phyloP scores from a whole-genome alignment of 1,139 yeast species.

The Diutina mesorugosa region DNA sequence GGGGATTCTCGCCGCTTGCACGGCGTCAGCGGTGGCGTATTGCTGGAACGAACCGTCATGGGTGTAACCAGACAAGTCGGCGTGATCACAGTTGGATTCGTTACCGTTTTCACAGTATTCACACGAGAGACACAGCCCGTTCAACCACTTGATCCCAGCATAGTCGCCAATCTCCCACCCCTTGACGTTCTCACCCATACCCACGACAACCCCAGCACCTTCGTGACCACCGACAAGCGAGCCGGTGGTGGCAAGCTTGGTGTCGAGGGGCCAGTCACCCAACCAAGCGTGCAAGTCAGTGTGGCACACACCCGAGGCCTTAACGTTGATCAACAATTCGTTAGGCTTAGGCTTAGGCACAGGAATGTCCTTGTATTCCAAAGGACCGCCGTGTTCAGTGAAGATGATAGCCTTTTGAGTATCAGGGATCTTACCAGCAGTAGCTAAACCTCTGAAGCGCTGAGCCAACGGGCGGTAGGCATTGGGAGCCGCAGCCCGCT shows the following conservation, averaged over 20 bases:
- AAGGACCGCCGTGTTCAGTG: conserved; percentile 8
- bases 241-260: conserved; percentile 5
- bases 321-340: conserved; percentile 9
- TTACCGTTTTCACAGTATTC: conserved; percentile 8
- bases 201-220: conserved; percentile 10
- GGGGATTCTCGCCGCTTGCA: conserved; percentile 9
- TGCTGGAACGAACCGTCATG: conserved; percentile 10
- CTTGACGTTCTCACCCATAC: conserved; percentile 8
- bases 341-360: conserved; percentile 8
- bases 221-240: conserved; percentile 9
- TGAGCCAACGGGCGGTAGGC: not conserved
- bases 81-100: conserved; percentile 9
- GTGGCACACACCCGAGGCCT: conserved; percentile 9
- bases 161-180: conserved; percentile 9
- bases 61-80: conserved; percentile 10
- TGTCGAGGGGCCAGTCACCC: conserved; percentile 9
- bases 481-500: not conserved
- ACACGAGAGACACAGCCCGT: conserved; percentile 8
- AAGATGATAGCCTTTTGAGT: conserved; percentile 9
- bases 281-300: conserved; percentile 10
- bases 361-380: conserved; percentile 9
- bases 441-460: not conserved
- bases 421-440: conserved; percentile 5
- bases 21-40: conserved; percentile 9
- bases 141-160: conserved; percentile 10